phyloP scores from a whole-genome alignment of 192 early-diverging fungal species.

The Podila clonocystis region DNA sequence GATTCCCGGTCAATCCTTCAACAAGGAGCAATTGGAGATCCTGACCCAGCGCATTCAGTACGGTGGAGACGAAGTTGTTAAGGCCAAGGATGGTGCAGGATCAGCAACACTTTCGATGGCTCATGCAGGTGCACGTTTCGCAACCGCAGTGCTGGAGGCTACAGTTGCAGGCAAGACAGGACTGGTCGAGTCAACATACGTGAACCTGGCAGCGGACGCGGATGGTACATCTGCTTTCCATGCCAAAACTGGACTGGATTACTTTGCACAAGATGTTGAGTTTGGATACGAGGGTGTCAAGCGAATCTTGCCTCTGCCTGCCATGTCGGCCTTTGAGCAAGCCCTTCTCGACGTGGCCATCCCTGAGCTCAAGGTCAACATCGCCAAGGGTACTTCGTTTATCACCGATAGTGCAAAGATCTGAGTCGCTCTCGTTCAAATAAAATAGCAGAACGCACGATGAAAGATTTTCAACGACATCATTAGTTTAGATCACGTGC shows the following conservation, averaged over 20 bases:
- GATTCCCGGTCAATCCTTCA: conserved; percentile 72
- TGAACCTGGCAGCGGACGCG: conserved; percentile 66
- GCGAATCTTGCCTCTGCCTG: conserved; percentile 82
- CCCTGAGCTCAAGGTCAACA: conserved; percentile 88
- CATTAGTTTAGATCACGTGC: no score
- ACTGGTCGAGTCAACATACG: conserved; percentile 89
- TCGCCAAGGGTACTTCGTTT: conserved; percentile 86
- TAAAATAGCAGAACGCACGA: no score
- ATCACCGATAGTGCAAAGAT: conserved; percentile 50
- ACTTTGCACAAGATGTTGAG: conserved; percentile 80
- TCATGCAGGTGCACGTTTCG: conserved; percentile 85
- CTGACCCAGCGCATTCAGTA: conserved; percentile 96
- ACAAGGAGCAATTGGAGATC: conserved; percentile 79
- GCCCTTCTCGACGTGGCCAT: conserved; percentile 76
- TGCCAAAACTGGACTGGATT: conserved; percentile 58
- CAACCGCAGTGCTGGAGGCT: conserved; percentile 83
- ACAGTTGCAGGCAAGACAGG: conserved; percentile 66
- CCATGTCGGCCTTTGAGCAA: conserved; percentile 80
- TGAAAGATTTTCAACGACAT: no score
- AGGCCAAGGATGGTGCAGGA: conserved; percentile 91
- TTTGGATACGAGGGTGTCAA: conserved; percentile 79
- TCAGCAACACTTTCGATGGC: conserved; percentile 91
- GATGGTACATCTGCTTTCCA: conserved; percentile 13
- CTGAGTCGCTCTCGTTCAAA: background rate
- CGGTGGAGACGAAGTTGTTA: conserved; percentile 97